phyloP scores from a whole-genome alignment of 179 eudicot genomes.

The Carnegiea gigantea region DNA sequence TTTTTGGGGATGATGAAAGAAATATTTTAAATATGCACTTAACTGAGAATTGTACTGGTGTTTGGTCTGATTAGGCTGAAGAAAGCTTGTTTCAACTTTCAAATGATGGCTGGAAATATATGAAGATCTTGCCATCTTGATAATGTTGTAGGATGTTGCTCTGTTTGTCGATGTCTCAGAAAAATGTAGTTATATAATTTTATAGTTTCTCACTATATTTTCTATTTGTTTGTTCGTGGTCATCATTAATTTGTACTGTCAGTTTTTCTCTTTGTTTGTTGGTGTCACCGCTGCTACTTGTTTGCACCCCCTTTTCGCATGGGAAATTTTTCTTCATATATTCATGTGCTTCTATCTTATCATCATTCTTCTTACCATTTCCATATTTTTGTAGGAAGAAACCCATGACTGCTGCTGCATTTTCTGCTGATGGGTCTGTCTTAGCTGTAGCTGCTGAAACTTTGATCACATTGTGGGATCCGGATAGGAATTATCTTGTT shows the following conservation, averaged over 20 bases:
- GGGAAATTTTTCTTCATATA: background rate
- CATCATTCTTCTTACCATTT: conserved; percentile 2
- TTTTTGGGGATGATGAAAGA: no score
- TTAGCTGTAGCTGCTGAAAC: conserved; percentile 94
- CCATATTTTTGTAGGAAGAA: conserved; percentile 49
- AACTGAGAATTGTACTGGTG: background rate
- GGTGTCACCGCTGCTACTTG: background rate
- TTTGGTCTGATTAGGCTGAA: background rate
- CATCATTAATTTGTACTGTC: background rate
- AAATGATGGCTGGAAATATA: no score
- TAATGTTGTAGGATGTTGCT: background rate
- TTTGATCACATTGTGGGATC: conserved; percentile 90
- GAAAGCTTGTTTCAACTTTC: background rate
- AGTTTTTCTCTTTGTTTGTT: background rate
- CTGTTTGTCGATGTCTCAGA: background rate
- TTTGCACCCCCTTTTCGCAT: background rate
- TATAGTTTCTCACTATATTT: background rate
- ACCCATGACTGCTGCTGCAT: conserved; percentile 84
- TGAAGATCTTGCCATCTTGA: no score
- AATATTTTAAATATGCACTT: no score
- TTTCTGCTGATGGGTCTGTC: conserved; percentile 87
- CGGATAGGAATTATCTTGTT: conserved; percentile 73
- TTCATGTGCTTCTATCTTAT: background rate
- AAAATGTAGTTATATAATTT: background rate
- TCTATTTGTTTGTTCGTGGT: background rate